Base-by-base conservation (phyloP, 371 early-diverging fungal species). In the Mucor racemosus region DNA sequence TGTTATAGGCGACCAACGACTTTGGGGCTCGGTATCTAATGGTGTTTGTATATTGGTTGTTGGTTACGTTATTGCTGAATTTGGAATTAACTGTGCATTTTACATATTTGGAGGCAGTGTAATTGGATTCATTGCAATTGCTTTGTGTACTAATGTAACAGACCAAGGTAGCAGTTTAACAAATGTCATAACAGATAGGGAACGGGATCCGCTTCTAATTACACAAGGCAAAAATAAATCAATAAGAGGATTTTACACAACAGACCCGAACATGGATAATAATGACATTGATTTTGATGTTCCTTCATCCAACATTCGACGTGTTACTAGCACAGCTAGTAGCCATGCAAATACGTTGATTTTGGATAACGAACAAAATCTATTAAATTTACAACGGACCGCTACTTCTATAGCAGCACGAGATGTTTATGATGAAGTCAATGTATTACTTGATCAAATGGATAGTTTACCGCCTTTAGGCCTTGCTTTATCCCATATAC, bases 11-110 rank as follows among this genome's bases (percentile, higher is more conserved):
- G 74, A 75, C 39, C 81, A 81, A 55, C 65, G 81, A n/a, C 38
- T 81, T 40, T 81, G 81, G 81, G 81, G 81, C 3, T 78, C 78
- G 3, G 63, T 81, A 17, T 78, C 81, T 7, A 78, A 78, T 46
- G 81, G 78, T 9, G 54, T 73, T 14, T 66, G 66, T 36, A 75
- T 81, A 3, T 60, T 81, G 5, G 19, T 75, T 7, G 81, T 78
- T 1, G 81, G 81, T 15, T 55, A 76, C 3, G 55, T 78, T 65
- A 74, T 81, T 50, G 66, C 71, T 1, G 15, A 39, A 1, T 50
- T 64, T 7, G 78, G 77, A 11, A 76, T 82, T 41, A 62, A 72
- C 35, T 61, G 59, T 40, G 73, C 76, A 4, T 82, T 82, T 67
- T 79, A 79, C 50, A 69, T 82, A n/a, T 82, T 79, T 69, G 80